Evolutionary conservation across 129 eudicot species (phyloP).

Genomic region (Flaveria ramosissima): DNA sequence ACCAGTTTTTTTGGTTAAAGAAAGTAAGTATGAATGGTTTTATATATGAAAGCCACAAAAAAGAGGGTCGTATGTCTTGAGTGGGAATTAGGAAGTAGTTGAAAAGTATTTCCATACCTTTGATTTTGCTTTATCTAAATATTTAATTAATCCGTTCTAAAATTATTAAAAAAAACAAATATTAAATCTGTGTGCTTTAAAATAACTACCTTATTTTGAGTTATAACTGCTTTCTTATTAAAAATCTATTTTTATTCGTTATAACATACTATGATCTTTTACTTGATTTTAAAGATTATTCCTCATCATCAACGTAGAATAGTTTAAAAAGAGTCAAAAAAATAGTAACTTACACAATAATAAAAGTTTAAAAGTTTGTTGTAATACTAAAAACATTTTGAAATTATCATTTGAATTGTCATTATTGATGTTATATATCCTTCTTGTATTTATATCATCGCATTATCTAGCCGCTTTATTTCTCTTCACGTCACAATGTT

Average conservation of each 20-base stretch:
- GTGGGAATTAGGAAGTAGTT: conserved; percentile 22
- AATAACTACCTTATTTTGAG: not conserved
- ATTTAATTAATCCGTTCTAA: not conserved
- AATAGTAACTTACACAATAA: not conserved
- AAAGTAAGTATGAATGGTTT: conserved; percentile 1
- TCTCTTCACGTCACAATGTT: too few species aligned
- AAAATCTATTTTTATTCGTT: not conserved
- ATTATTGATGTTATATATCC: too few species aligned
- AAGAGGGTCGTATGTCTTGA: conserved; percentile 10
- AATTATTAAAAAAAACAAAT: not conserved
- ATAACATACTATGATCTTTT: not conserved
- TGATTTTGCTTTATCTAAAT: not conserved
- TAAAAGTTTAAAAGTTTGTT: too few species aligned
- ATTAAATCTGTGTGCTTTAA: not conserved
- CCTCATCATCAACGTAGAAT: not conserved
- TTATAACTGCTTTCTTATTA: not conserved
- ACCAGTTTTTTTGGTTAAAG: not conserved
- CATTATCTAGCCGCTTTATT: too few species aligned
- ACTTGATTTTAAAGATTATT: not conserved
- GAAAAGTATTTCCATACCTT: conserved; percentile 1
- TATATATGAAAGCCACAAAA: conserved; percentile 10
- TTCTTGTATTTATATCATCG: too few species aligned
- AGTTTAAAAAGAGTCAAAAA: not conserved
- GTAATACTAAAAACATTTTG: too few species aligned
- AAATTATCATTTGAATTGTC: too few species aligned